A percentile compares a stretch with the other conserved stretches of the same genome.
Evolutionary conservation across 2,329 filamentous ascomycete species (phyloP).

Genomic region (Zalaria sp.): DNA sequence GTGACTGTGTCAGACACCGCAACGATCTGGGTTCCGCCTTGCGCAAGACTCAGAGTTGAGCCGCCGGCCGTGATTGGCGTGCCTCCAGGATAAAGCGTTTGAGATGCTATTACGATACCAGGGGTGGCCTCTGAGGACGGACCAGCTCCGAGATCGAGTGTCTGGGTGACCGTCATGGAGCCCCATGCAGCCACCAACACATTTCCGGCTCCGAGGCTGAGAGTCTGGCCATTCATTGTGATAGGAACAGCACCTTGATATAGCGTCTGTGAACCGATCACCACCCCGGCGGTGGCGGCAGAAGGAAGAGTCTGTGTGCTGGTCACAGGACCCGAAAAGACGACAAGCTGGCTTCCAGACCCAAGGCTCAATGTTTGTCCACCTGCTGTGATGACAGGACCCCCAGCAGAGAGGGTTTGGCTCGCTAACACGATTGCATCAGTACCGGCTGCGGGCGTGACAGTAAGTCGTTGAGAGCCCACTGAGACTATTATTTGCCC

Average conservation of each 20-base stretch:
- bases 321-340: not conserved
- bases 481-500: too few relatives aligned
- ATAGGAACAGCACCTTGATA: not conserved
- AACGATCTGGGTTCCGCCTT: not conserved
- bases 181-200: not conserved
- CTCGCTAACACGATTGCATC: too few relatives aligned
- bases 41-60: not conserved
- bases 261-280: constrained; percentile 1
- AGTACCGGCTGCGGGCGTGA: too few relatives aligned
- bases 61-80: constrained; percentile 16
- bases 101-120: not conserved
- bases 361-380: constrained; percentile 6
- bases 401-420: constrained; percentile 2
- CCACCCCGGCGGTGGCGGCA: not conserved
- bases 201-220: not conserved
- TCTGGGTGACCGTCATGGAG: not conserved
- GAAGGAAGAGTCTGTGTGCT: not conserved
- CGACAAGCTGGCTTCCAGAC: not conserved
- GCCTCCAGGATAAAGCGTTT: constrained; percentile 6
- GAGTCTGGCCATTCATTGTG: not conserved
- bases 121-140: not conserved
- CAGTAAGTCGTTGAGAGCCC: too few relatives aligned
- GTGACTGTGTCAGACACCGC: not conserved
- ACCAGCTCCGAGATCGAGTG: not conserved
- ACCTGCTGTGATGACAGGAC: constrained; percentile 14